Base-by-base conservation (phyloP, 306 rosid species). In the Fragaria vesca region DNA sequence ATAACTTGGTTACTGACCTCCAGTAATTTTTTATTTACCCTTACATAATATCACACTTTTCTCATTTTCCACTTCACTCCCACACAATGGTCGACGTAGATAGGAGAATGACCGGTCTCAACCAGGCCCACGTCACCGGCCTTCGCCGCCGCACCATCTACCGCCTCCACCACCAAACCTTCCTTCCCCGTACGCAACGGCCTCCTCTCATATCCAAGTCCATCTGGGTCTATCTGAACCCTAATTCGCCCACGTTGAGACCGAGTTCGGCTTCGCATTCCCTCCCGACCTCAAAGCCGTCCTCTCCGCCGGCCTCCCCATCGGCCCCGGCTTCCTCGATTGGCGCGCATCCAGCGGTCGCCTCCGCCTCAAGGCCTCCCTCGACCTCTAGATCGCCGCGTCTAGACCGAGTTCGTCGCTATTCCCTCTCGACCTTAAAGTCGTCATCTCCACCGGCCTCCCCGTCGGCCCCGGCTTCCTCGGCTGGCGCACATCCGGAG, bases 391-490 rank as follows among this genome's bases (percentile, higher is more conserved):
- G 12, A 90, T 93, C 65, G 99, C 24, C 24, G 24, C n/a, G 90
- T 97, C 1, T 97, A 95, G 38, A 97, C 99, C 0, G 97, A 95
- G 89, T 92, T 95, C 17, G 96, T 24, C 26, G 26, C 26, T n/a
- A 24, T 24, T 24, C 26, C 26, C 26, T 24, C 26, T 24, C 26
- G 26, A 95, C 83, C 97, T 93, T 75, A 86, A 93, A 12, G 99
- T 97, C 0, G 86, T 95, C 36, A 93, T 95, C 24, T 90, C 97
- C 2, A 91, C 97, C 21, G 97, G 99, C 0, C 69, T 95, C 2
- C 99, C 99, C 0, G 89, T 95, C 15, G 99, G 97, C 2, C 87
- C 94, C 1, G 99, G 97, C 5, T 95, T 95, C 76, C 99, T 97
- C 0, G 97, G 91, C 68, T 95, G 97, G 99, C 91, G 97, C 45